Conservation (phyloP, 2,329 filamentous ascomycete genomes). For the Fusarium praegraminearum region DNA sequence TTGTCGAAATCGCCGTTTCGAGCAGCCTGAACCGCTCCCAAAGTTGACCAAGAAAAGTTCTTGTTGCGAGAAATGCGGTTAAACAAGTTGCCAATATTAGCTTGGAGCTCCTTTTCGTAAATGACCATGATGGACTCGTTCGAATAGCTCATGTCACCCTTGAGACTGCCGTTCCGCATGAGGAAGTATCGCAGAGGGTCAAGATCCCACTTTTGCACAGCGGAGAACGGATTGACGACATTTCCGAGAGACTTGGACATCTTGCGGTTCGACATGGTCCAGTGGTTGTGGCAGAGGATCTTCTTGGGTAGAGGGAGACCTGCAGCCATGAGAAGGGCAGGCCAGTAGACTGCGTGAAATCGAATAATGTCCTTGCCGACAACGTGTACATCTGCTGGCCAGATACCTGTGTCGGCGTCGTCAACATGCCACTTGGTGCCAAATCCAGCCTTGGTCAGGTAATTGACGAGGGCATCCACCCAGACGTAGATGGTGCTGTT, state of each 20-base stretch:
- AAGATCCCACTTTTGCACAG: slow-evolving; percentile 86
- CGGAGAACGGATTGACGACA: slow-evolving; percentile 93
- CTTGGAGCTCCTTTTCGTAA: slow-evolving; percentile 84
- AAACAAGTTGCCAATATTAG: slow-evolving; percentile 83
- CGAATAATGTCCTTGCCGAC: slow-evolving; percentile 97
- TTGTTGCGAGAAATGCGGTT: slow-evolving; percentile 76
- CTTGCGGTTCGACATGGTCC: slow-evolving; percentile 91
- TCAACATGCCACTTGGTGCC: slow-evolving; percentile 71
- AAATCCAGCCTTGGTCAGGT: slow-evolving; percentile 88
- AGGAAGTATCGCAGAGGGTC: slow-evolving; percentile 93
- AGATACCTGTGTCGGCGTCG: slow-evolving; percentile 72
- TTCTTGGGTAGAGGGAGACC: slow-evolving; percentile 81
- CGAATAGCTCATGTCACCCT: slow-evolving; percentile 84
- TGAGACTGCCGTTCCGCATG: slow-evolving; percentile 80
- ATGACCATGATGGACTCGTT: slow-evolving; percentile 79
- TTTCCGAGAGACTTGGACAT: slow-evolving; percentile 98
- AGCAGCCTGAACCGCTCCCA: slow-evolving; percentile 63
- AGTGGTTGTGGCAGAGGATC: slow-evolving; percentile 91
- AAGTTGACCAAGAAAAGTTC: slow-evolving; percentile 71
- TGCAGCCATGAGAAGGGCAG: slow-evolving; percentile 91
- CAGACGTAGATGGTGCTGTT: slow-evolving; percentile 97
- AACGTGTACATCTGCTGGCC: slow-evolving; percentile 93
- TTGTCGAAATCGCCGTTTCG: slow-evolving; percentile 45
- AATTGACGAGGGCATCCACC: slow-evolving; percentile 96
- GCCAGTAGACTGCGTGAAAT: slow-evolving; percentile 99